Base-by-base conservation (phyloP, 768 basidiomycete species). In the Panellus pusillus region DNA sequence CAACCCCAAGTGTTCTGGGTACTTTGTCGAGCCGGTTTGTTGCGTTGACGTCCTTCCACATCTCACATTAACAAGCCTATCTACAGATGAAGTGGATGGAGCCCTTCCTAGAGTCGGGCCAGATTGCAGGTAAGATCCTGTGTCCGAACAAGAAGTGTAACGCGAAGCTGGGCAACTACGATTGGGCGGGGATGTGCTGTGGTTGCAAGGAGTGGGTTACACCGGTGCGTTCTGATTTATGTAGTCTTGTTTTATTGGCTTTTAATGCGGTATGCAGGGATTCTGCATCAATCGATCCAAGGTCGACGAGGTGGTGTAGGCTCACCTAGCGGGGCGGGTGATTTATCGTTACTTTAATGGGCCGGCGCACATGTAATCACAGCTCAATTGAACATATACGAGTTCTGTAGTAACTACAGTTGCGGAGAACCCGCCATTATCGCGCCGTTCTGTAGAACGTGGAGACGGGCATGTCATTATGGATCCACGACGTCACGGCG, bases 81-180 rank as follows among this genome's bases (percentile, higher is more conserved):
- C 24, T 24, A 24, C 60, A 91, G 93, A 86, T 97, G 83, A 87
- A 86, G 64, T 99, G 96, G 97, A 99, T 99, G 96, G 86, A 93
- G 45, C 79, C 85, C 5, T 81, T 88, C 61, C 72, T 98, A 9
- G 77, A 83, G 32, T 69, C 73, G n/a, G 95, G 93, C 0, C 78
- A 84, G 40, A 72, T 95, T 35, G 81, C 86, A 0, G 97, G 97
- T 15, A 97, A 94, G 77, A 90, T 99, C 61, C 54, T 81, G 0
- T 99, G 97, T 63, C 97, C 97, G 4, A 96, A 95, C 69, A 79
- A 85, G 63, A 93, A 91, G 64, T 99, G 97, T 63, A 79, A 80
- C 3, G 85, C 82, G 20, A 99, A 99, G 73, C 77, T 99, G 15
- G 97, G 97, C 2, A 97, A 91, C 67, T 98, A 86, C 62, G 94